Base-by-base conservation (phyloP, 352 stramenopile species). In the Phytophthora vignae region DNA sequence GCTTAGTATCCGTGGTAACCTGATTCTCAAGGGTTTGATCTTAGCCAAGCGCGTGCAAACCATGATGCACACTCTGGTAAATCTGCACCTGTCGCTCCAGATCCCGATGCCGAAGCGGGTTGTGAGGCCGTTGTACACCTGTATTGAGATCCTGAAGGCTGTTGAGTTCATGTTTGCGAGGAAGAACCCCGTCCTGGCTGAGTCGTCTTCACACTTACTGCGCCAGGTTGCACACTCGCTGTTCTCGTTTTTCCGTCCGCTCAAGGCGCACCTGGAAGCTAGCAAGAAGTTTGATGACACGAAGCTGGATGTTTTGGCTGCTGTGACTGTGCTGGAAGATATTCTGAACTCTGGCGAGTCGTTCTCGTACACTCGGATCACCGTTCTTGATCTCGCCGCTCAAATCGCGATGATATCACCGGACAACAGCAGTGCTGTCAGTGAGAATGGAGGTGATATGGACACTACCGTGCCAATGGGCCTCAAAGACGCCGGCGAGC, bases 161-260 rank as follows among this genome's bases (percentile, higher is more conserved):
- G 91, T 98, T 33, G 93, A 98, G 70, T 97, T 97, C 60, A 97
- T 98, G 91, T 93, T 98, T 67, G 88, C 89, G 14, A 76, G 90
- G 15, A 96, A 96, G 63, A 95, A 94, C 68, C 88, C 89, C 5
- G 88, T 95, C 27, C 56, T 96, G 48, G 82, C 84, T 0, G 88
- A 96, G 67, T 92, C 78, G 14, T 84, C 83, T 15, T 90, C 88
- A 2, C 80, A 95, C 17, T 67, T 96, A 48, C 60, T 96, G 19
- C 81, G 87, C 0, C 90, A 95, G 77, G 88, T 95, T 11, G 86
- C 88, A 0, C 87, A 95, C 60, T 90, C 88, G 25, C 60, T 96
- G 11, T 94, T 92, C 58, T 82, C 79, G 2, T 93, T 91, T 54
- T 95, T 96, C 67, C 87, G 87, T 25, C 90, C 90, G 4, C 68